Evolutionary conservation across 176 grass and related monocot species (phyloP).

Genomic region (Aegilops tauschii): DNA sequence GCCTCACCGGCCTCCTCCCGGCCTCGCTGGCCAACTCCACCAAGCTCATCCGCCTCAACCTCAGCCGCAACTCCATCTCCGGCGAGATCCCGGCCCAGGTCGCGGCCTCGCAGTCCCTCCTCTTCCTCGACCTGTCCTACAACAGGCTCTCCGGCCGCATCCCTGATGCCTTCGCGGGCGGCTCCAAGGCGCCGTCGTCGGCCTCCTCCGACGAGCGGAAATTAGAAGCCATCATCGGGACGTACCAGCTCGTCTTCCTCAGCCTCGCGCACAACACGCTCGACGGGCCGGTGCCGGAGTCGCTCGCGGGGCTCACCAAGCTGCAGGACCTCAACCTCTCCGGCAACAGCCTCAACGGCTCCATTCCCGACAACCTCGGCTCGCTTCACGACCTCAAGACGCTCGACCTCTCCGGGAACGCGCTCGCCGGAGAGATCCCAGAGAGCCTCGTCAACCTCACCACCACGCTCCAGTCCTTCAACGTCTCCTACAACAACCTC

Average conservation of each 20-base stretch:
- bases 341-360: constrained; percentile 39
- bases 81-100: constrained; percentile 22
- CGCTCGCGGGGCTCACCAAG: constrained; percentile 21
- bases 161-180: constrained; percentile 35
- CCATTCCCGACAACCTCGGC: constrained; percentile 41
- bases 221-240: constrained; percentile 27
- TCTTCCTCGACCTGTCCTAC: constrained; percentile 40
- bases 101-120: constrained; percentile 21
- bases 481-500: constrained; percentile 61
- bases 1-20: constrained; percentile 38
- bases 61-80: constrained; percentile 51
- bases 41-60: constrained; percentile 53
- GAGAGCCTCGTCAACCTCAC: constrained; percentile 45
- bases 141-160: constrained; percentile 52
- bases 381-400: constrained; percentile 40
- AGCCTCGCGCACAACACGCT: constrained; percentile 40
- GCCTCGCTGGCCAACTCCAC: constrained; percentile 48
- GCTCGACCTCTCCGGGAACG: constrained; percentile 52
- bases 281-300: constrained; percentile 25
- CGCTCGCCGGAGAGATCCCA: constrained; percentile 40
- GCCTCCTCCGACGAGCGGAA: background rate
- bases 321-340: constrained; percentile 47
- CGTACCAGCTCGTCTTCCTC: constrained; percentile 37
- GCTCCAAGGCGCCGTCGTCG: background rate
- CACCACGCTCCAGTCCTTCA: constrained; percentile 33